phyloP scores from a whole-genome alignment of 352 stramenopile genomes.

The Phytopythium chamaehyphon region DNA sequence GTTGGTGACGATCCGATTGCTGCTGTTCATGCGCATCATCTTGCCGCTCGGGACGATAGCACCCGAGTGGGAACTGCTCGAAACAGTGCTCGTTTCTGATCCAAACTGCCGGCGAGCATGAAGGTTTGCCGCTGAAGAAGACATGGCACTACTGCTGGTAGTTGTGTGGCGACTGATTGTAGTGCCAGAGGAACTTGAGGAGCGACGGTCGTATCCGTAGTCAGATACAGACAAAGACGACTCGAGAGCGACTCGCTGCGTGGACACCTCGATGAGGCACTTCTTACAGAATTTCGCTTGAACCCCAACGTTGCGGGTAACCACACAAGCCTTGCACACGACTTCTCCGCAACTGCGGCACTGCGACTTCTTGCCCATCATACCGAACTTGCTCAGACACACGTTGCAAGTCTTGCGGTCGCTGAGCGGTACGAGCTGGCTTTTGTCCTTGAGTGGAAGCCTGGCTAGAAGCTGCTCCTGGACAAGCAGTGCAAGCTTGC shows the following conservation, averaged over 20 bases:
- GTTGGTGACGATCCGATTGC: not conserved
- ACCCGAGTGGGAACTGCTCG: not conserved
- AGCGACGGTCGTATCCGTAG: slow-evolving; percentile 1
- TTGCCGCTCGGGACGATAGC: not conserved
- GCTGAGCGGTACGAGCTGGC: slow-evolving; percentile 32
- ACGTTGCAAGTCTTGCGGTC: slow-evolving; percentile 63
- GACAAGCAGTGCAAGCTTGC: slow-evolving; percentile 48
- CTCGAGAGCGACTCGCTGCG: slow-evolving; percentile 25
- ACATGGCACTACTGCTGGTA: not conserved
- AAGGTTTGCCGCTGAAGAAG: not conserved
- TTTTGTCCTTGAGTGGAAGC: slow-evolving; percentile 46
- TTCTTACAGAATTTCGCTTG: slow-evolving; percentile 71
- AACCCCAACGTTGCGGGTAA: slow-evolving; percentile 44
- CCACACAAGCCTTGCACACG: slow-evolving; percentile 71
- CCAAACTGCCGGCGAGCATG: not conserved
- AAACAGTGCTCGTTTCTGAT: not conserved
- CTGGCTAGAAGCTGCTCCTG: slow-evolving; percentile 39
- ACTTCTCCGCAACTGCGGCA: slow-evolving; percentile 76
- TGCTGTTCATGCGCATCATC: slow-evolving; percentile 1
- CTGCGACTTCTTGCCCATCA: slow-evolving; percentile 74
- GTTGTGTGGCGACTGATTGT: slow-evolving; percentile 17
- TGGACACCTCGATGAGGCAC: slow-evolving; percentile 55
- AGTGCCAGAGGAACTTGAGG: slow-evolving; percentile 18
- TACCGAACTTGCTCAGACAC: slow-evolving; percentile 53
- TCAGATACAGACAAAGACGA: slow-evolving; percentile 25